These are phyloP conservation scores for Salix udensis DNA, from an alignment of 345 rosid species.

Conservation along the genomic window DNA sequence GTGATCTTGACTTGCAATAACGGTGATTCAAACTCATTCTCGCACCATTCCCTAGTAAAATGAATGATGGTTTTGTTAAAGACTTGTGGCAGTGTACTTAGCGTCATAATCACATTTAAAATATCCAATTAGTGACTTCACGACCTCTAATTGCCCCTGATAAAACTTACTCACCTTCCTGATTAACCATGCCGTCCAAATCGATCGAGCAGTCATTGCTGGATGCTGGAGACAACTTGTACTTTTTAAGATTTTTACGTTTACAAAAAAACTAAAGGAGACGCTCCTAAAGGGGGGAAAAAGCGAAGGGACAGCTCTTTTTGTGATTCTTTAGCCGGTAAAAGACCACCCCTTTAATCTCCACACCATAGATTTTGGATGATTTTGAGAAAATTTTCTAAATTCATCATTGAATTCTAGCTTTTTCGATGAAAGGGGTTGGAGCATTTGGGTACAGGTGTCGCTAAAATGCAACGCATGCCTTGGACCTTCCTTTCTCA, in stretches of 20 bases:
- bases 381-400: constrained; percentile 34
- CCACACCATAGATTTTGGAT: constrained; percentile 18
- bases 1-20: constrained; percentile 19
- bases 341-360: constrained; percentile 19
- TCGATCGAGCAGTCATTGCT: constrained; percentile 13
- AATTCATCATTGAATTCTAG: constrained; percentile 15
- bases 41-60: constrained; percentile 35
- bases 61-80: constrained; percentile 8
- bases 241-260: constrained; percentile 17
- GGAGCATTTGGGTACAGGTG: neutral
- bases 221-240: constrained; percentile 21
- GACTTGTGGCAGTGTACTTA: too few species aligned
- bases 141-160: too few species aligned
- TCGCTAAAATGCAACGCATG: neutral
- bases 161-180: neutral
- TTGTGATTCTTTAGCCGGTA: constrained; percentile 23
- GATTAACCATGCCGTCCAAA: neutral
- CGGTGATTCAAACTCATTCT: constrained; percentile 6
- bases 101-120: too few species aligned
- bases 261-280: constrained; percentile 8
- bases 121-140: too few species aligned
- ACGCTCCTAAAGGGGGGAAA: constrained; percentile 31
- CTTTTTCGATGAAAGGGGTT: constrained; percentile 5
- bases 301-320: constrained; percentile 36
- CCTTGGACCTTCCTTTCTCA: neutral